A percentile compares a stretch with the other conserved stretches of the same genome.
These are phyloP conservation scores for Schizochytrium sp. DNA, from an alignment of 108 stramenopile genomes.

Conservation along the genomic window DNA sequence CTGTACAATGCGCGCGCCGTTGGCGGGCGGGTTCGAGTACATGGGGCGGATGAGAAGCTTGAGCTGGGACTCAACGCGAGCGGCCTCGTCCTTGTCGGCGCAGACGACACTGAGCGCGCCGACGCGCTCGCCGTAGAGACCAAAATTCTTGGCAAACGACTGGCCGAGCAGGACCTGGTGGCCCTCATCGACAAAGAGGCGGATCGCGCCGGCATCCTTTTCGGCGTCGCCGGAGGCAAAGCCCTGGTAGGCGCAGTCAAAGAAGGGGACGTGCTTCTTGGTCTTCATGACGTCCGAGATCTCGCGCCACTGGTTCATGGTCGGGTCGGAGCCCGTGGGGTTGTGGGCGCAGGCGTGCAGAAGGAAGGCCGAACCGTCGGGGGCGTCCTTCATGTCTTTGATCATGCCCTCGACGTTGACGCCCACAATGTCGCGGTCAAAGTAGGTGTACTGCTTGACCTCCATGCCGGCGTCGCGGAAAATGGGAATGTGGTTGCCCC, in stretches of 20 bases:
- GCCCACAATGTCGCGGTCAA: constrained; percentile 65
- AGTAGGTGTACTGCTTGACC: constrained; percentile 77
- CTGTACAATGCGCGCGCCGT: constrained; percentile 85
- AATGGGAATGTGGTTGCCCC: constrained; percentile 95
- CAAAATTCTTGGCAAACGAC: constrained; percentile 98
- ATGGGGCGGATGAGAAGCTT: constrained; percentile 86
- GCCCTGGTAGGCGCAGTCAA: constrained; percentile 96
- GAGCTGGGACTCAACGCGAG: constrained; percentile 75
- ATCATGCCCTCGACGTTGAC: constrained; percentile 77
- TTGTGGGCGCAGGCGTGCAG: constrained; percentile 99
- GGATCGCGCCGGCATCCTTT: constrained; percentile 75
- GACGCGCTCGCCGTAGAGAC: constrained; percentile 91
- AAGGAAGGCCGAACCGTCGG: constrained; percentile 72
- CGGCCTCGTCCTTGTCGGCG: constrained; percentile 62
- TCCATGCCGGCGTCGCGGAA: constrained; percentile 74
- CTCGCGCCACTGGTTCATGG: constrained; percentile 72
- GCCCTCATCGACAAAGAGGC: constrained; percentile 74
- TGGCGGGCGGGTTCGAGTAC: constrained; percentile 87
- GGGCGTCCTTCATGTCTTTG: constrained; percentile 68
- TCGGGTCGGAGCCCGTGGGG: constrained; percentile 94
- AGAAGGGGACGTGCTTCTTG: constrained; percentile 72
- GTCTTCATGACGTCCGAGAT: constrained; percentile 63
- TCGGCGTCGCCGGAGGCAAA: constrained; percentile 93
- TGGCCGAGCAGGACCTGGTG: constrained; percentile 80
- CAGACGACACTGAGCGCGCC: constrained; percentile 83